phyloP scores from a whole-genome alignment of 208 protist genomes.

The Zelonia costaricensis region DNA sequence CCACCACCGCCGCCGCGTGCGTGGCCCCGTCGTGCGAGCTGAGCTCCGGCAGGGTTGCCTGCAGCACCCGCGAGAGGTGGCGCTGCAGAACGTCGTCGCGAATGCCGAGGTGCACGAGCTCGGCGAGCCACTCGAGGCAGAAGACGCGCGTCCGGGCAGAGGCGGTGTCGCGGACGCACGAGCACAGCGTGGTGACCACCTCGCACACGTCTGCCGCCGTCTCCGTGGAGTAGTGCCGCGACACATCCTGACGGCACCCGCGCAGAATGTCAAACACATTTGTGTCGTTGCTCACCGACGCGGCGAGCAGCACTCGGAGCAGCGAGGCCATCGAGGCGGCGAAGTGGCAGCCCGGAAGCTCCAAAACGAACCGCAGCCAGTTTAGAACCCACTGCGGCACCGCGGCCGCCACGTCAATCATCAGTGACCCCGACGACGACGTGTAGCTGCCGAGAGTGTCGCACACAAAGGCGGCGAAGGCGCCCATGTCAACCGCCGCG shows the following conservation, averaged over 20 bases:
- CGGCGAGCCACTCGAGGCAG: constrained; percentile 34
- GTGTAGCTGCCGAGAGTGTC: constrained; percentile 39
- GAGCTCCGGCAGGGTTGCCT: constrained; percentile 20
- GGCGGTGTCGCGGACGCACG: constrained; percentile 10
- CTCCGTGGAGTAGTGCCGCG: constrained; percentile 9
- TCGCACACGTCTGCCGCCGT: constrained; percentile 17
- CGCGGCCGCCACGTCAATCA: constrained; percentile 15
- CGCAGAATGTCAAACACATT: constrained; percentile 30
- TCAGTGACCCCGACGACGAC: constrained; percentile 6
- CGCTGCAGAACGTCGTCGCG: constrained; percentile 19
- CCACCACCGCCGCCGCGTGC: constrained; percentile 12
- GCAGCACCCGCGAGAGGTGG: constrained; percentile 15
- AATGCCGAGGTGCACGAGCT: constrained; percentile 21
- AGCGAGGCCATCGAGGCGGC: constrained; percentile 41
- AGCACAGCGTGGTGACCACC: constrained; percentile 17
- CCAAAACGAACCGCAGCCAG: constrained; percentile 59
- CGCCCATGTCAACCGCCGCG: constrained; percentile 30
- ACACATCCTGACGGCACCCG: constrained; percentile 22
- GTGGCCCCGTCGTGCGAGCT: constrained; percentile 22
- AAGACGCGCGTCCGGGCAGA: constrained; percentile 27
- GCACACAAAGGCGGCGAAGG: constrained; percentile 37
- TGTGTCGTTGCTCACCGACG: constrained; percentile 31
- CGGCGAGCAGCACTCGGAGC: constrained; percentile 41
- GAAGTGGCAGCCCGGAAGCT: constrained; percentile 50
- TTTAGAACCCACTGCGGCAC: constrained; percentile 59